These are phyloP conservation scores for Euryodendron excelsum DNA, from an alignment of 148 eudicot species.

Conservation along the genomic window DNA sequence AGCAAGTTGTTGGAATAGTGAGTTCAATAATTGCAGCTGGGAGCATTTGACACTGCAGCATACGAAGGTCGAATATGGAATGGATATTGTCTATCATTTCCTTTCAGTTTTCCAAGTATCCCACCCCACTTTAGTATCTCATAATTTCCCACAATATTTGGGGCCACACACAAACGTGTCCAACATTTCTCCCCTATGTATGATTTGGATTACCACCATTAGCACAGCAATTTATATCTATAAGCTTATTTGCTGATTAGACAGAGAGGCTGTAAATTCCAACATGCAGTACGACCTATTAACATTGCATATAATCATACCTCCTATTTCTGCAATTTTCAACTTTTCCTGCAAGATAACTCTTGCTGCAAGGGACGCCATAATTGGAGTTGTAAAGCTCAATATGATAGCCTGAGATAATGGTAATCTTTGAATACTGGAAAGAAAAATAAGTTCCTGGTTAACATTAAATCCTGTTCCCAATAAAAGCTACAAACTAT, in stretches of 20 bases:
- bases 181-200: background rate
- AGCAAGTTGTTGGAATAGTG: background rate
- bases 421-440: constrained; percentile 57
- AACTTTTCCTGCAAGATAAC: constrained; percentile 48
- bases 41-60: background rate
- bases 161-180: background rate
- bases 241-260: background rate
- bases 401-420: constrained; percentile 41
- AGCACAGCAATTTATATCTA: background rate
- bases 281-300: background rate
- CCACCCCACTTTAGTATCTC: background rate
- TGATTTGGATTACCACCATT: background rate
- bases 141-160: background rate
- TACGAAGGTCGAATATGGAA: background rate
- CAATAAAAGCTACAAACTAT: constrained; percentile 3
- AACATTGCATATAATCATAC: constrained; percentile 22
- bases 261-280: background rate
- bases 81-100: background rate
- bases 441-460: constrained; percentile 6
- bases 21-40: background rate
- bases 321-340: constrained; percentile 49
- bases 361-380: constrained; percentile 56
- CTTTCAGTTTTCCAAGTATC: background rate
- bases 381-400: constrained; percentile 58
- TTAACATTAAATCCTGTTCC: background rate